phyloP scores from a whole-genome alignment of 2,329 filamentous ascomycete species.

The Fusarium poae region DNA sequence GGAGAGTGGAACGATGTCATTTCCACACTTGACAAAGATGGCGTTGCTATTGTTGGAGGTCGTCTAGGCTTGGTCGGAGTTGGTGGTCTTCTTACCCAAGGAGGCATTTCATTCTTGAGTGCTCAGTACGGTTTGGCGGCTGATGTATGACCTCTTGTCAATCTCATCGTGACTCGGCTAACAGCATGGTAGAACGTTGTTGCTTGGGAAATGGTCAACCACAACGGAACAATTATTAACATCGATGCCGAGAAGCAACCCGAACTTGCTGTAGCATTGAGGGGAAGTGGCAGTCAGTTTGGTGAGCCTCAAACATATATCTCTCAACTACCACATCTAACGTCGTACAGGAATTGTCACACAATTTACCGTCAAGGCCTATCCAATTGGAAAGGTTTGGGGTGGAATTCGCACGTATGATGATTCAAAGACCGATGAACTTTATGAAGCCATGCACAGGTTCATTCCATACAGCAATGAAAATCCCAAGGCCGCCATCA shows the following conservation, averaged over 20 bases:
- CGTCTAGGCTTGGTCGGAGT: slow-evolving; percentile 28
- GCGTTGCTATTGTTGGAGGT: slow-evolving; percentile 16
- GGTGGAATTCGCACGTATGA: slow-evolving; percentile 21
- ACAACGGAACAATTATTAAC: slow-evolving; percentile 23
- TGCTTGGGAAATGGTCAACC: slow-evolving; percentile 21
- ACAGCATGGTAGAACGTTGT: slow-evolving; percentile 7
- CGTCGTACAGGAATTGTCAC: background rate
- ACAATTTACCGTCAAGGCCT: slow-evolving; percentile 6
- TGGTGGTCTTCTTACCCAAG: slow-evolving; percentile 14
- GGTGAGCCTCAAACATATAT: background rate
- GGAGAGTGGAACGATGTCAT: slow-evolving; percentile 39
- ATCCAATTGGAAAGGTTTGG: slow-evolving; percentile 17
- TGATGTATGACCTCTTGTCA: slow-evolving; percentile 1
- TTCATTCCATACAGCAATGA: slow-evolving; percentile 28
- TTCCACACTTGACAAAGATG: background rate
- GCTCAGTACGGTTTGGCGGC: slow-evolving; percentile 28
- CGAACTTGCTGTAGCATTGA: slow-evolving; percentile 17
- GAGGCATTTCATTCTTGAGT: slow-evolving; percentile 29
- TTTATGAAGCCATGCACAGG: slow-evolving; percentile 24
- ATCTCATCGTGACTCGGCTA: rapidly evolving
- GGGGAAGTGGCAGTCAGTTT: slow-evolving; percentile 29
- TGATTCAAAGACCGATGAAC: slow-evolving; percentile 8
- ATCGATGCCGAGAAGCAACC: slow-evolving; percentile 10
- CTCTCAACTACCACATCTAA: rapidly evolving
- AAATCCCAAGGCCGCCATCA: slow-evolving; percentile 8